phyloP scores from a whole-genome alignment of 306 rosid genomes.

The Senna siamea region DNA sequence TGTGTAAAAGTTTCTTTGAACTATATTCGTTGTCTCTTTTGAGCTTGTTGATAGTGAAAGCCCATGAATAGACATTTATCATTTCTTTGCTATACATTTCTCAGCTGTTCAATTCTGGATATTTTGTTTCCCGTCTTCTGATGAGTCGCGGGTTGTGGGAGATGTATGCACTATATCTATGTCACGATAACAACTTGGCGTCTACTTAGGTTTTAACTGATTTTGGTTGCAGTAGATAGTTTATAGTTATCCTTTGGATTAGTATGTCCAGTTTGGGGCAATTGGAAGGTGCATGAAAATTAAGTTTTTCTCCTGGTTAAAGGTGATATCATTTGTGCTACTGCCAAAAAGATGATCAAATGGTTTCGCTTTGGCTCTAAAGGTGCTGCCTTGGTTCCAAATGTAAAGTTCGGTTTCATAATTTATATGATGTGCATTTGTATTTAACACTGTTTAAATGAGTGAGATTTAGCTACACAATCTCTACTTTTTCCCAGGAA shows the following conservation, averaged over 20 bases:
- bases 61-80: background rate
- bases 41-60: conserved; percentile 13
- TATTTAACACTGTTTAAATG: background rate
- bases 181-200: background rate
- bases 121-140: conserved; percentile 9
- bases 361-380: conserved; percentile 33
- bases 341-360: conserved; percentile 26
- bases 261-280: background rate
- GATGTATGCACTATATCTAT: background rate
- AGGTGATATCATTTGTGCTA: conserved; percentile 2
- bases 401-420: background rate
- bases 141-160: background rate
- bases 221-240: background rate
- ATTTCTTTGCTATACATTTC: background rate
- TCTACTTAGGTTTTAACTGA: background rate
- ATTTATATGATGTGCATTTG: background rate
- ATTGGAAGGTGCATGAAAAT: background rate
- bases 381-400: conserved; percentile 11
- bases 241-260: conserved; percentile 9
- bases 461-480: background rate
- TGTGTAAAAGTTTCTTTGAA: background rate
- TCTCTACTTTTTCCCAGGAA: conserved; percentile 21
- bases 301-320: conserved; percentile 12
- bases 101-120: background rate
- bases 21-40: background rate